Conservation (phyloP, 176 grass and related monocot genomes). For the Hsuehochloa calcarea region DNA sequence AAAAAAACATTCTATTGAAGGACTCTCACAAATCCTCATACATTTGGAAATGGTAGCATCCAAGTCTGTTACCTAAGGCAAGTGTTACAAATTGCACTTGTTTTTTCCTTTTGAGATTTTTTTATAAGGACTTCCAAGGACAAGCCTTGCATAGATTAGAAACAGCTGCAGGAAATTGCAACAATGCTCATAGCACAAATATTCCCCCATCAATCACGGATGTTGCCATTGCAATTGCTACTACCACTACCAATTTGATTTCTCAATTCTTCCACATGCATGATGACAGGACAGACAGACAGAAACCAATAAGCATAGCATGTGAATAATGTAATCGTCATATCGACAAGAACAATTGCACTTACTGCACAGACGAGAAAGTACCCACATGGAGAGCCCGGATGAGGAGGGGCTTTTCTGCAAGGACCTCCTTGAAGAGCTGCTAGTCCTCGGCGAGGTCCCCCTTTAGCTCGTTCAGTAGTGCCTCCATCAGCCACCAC, state of each 20-base stretch:
- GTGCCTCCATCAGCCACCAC: too few relatives aligned
- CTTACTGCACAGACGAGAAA: neutral
- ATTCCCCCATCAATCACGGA: neutral
- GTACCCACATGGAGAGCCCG: constrained; percentile 84
- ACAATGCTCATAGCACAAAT: neutral
- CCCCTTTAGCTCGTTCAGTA: constrained; percentile 63
- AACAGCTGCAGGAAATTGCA: neutral
- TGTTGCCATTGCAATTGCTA: neutral
- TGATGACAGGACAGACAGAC: too few relatives aligned
- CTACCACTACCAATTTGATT: neutral
- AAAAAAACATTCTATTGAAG: neutral
- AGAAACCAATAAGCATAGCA: too few relatives aligned
- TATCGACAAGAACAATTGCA: neutral
- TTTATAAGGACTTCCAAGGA: neutral
- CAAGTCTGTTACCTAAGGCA: neutral
- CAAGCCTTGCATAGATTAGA: neutral
- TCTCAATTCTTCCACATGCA: neutral
- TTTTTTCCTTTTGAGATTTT: neutral
- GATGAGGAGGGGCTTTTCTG: constrained; percentile 43
- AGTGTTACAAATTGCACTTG: neutral
- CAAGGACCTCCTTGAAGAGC: constrained; percentile 63
- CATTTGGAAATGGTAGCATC: neutral
- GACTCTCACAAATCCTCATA: neutral
- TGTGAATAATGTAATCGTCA: neutral
- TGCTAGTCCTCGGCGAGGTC: constrained; percentile 61